Conservation (phyloP, 257 asterid species). For the Solanum pimpinellifolium region DNA sequence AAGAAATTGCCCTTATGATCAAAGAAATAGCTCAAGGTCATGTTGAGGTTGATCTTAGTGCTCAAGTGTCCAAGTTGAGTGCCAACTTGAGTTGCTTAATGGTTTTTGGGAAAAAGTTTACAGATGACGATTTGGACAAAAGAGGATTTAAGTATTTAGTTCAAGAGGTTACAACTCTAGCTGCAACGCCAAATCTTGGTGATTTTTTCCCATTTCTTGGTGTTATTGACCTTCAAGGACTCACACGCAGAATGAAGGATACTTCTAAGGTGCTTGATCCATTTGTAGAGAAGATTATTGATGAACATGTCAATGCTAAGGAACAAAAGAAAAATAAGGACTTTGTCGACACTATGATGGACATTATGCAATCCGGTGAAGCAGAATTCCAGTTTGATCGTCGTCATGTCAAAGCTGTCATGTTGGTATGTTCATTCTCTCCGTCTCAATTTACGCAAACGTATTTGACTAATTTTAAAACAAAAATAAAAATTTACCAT, state of each 20-base stretch:
- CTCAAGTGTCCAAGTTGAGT: slow-evolving; percentile 14
- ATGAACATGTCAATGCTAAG: slow-evolving; percentile 16
- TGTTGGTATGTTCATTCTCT: slow-evolving; percentile 23
- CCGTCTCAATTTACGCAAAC: neutral
- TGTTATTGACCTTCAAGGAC: slow-evolving; percentile 33
- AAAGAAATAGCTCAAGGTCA: neutral
- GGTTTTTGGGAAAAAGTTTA: slow-evolving; percentile 43
- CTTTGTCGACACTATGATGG: slow-evolving; percentile 37
- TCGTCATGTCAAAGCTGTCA: slow-evolving; percentile 33
- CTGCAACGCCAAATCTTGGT: slow-evolving; percentile 35
- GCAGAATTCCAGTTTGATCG: slow-evolving; percentile 28
- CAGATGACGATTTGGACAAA: slow-evolving; percentile 30
- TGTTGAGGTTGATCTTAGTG: slow-evolving; percentile 23
- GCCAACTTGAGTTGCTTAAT: slow-evolving; percentile 40
- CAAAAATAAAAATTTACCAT: too few species aligned
- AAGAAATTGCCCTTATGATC: slow-evolving; percentile 21
- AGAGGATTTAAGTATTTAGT: slow-evolving; percentile 36
- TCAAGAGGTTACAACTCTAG: slow-evolving; percentile 25
- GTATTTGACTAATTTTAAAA: neutral
- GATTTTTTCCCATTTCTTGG: slow-evolving; percentile 33
- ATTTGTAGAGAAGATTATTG: slow-evolving; percentile 39
- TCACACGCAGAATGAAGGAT: slow-evolving; percentile 20
- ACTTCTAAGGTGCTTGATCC: slow-evolving; percentile 22
- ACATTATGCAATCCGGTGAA: slow-evolving; percentile 24
- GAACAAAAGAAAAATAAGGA: slow-evolving; percentile 10